Evolutionary conservation across 176 grass and related monocot species (phyloP).

Genomic region (Hordeum marinum): DNA sequence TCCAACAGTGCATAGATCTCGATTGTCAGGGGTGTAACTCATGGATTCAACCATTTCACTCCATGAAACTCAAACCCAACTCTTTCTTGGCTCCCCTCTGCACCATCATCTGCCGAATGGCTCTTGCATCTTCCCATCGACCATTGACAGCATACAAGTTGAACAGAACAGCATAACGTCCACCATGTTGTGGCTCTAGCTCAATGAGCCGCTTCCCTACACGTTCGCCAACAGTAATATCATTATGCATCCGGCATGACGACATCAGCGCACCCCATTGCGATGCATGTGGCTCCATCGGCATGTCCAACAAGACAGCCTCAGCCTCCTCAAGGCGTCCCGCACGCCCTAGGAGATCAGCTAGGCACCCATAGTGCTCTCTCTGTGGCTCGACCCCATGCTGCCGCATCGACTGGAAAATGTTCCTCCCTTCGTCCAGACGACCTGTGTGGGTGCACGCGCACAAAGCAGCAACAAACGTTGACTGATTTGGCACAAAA

Average conservation of each 20-base stretch:
- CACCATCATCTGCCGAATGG: slow-evolving; percentile 41
- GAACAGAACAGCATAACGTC: slow-evolving; percentile 52
- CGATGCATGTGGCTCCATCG: slow-evolving; percentile 57
- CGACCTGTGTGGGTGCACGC: slow-evolving; percentile 52
- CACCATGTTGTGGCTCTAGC: slow-evolving; percentile 58
- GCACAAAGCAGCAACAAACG: slow-evolving; percentile 46
- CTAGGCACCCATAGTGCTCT: slow-evolving; percentile 67
- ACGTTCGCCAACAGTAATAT: slow-evolving; percentile 38
- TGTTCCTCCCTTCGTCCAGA: slow-evolving; percentile 44
- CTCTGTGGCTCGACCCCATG: slow-evolving; percentile 42
- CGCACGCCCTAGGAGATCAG: slow-evolving; percentile 53
- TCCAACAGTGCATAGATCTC: not conserved
- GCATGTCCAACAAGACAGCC: slow-evolving; percentile 50
- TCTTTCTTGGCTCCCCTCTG: slow-evolving; percentile 48
- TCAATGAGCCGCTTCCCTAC: slow-evolving; percentile 56
- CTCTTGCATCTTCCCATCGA: slow-evolving; percentile 44
- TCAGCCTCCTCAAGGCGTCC: slow-evolving; percentile 46
- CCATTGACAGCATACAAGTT: slow-evolving; percentile 55
- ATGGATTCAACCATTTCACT: slow-evolving; percentile 37
- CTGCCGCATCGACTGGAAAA: slow-evolving; percentile 41
- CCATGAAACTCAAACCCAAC: slow-evolving; percentile 46
- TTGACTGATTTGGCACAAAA: slow-evolving; percentile 42
- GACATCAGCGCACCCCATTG: slow-evolving; percentile 77
- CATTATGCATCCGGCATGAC: slow-evolving; percentile 42
- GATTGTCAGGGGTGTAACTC: not conserved